Base-by-base conservation (phyloP, 306 rosid genomes). In the Casuarina equisetifolia region DNA sequence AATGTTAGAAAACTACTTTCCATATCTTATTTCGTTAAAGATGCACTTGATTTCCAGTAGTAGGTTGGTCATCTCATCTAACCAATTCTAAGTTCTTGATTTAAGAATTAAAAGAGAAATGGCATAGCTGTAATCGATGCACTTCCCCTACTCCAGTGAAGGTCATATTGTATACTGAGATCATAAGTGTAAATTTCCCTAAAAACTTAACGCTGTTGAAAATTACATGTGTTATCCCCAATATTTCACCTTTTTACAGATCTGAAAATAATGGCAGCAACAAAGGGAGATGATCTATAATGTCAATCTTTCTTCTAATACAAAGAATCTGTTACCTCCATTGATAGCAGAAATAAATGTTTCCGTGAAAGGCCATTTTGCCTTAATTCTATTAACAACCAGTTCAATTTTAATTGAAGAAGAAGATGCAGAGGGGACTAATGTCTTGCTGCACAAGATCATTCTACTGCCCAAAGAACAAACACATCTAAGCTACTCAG, bases 1-100 rank as follows among this genome's bases (percentile, higher is more conserved):
- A 68, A 49, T 10, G 68, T 61, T 72, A 20, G 63, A 53, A 19
- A 46, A 25, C 55, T 48, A 72, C 53, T 44, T 69, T 73, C 69
- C 61, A 62, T 51, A 12, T 20, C 51, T 48, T 48, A 48, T 11
- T 48, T 48, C 8, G 8, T 2, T 4, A 44, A 44, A 44, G 6
- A 44, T 8, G 13, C 9, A 46, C 9, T 46, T 11, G 9, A 6
- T 46, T 46, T 46, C 9, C 50, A 48, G 13, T 48, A 48, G 51
- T 9, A 9, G 51, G 12, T 13, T 9, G 51, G 51, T 9, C 51
- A 48, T 48, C 51, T 48, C 9, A 9, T 48, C 11, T 48, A 13
- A 48, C 51, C 51, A 48, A 48, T 48, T 48, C 51, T 48, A 48
- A 48, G 13, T 48, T 48, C 51, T 48, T 48, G 51, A 48, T 62